A percentile compares a stretch with the other conserved stretches of the same genome.
Conservation (phyloP, 2,329 filamentous ascomycete species). For the Pseudogymnoascus sp. region DNA sequence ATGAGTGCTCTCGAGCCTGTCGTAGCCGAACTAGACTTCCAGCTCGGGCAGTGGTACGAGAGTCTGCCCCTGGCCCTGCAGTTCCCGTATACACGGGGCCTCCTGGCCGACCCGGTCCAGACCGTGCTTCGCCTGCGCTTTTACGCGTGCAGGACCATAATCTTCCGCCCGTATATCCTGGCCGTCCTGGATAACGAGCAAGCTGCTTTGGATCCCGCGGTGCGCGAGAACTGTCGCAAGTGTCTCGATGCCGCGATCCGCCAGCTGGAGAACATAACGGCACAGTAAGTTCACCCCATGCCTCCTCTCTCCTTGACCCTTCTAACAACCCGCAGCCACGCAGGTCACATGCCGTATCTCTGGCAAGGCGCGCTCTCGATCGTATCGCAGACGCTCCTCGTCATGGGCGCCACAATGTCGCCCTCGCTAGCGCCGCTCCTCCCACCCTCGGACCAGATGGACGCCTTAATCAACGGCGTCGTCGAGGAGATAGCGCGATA, state of each 20-base stretch:
- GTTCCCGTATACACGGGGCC: slow-evolving; percentile 62
- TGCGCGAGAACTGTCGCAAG: slow-evolving; percentile 71
- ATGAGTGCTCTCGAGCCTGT: slow-evolving; percentile 68
- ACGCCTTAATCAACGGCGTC: slow-evolving; percentile 70
- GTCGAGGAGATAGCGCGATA: slow-evolving; percentile 68
- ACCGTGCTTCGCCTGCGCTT: slow-evolving; percentile 72
- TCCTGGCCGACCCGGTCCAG: slow-evolving; percentile 65
- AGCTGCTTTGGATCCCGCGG: slow-evolving; percentile 59
- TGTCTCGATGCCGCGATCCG: slow-evolving; percentile 73
- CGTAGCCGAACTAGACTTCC: slow-evolving; percentile 72
- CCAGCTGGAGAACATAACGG: slow-evolving; percentile 69
- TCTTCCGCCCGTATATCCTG: slow-evolving; percentile 75
- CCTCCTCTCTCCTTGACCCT: not conserved
- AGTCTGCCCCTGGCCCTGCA: slow-evolving; percentile 65
- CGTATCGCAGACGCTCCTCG: slow-evolving; percentile 69
- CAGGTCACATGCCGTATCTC: slow-evolving; percentile 75
- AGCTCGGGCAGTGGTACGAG: slow-evolving; percentile 79
- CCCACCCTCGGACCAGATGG: slow-evolving; percentile 52
- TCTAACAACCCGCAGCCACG: slow-evolving; percentile 46
- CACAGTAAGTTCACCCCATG: slow-evolving; percentile 50
- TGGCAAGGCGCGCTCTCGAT: slow-evolving; percentile 81
- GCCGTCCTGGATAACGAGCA: slow-evolving; percentile 72
- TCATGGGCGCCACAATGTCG: slow-evolving; percentile 81
- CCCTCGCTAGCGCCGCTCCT: slow-evolving; percentile 55
- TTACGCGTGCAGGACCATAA: slow-evolving; percentile 79